Conservation (phyloP, 1,284 basidiomycete species). For the Sporisorium graminicola region DNA sequence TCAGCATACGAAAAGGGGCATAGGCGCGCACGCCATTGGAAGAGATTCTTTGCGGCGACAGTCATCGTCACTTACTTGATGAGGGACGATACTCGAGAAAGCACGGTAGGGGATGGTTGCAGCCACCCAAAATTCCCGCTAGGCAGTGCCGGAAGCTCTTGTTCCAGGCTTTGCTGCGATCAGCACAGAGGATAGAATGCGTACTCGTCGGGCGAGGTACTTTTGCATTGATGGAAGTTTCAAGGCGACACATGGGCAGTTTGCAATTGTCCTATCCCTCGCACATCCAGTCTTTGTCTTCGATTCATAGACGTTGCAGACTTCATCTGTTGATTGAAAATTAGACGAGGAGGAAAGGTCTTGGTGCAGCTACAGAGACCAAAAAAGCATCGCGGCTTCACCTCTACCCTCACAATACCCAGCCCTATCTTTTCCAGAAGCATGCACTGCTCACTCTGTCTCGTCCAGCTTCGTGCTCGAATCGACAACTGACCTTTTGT, state of each 20-base stretch:
- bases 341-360: background rate
- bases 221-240: too few relatives aligned
- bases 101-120: background rate
- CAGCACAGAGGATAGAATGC: background rate
- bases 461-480: background rate
- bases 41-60: too few relatives aligned
- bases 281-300: too few relatives aligned
- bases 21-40: background rate
- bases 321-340: too few relatives aligned
- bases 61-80: background rate
- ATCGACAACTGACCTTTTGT: conserved; percentile 9
- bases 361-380: background rate
- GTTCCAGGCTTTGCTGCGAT: background rate
- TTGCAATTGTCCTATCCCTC: too few relatives aligned
- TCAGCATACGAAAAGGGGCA: background rate
- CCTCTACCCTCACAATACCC: background rate
- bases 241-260: background rate
- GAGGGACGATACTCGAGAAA: background rate
- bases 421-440: background rate
- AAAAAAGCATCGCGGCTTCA: background rate
- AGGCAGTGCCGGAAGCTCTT: background rate
- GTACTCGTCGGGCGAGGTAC: background rate
- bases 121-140: background rate
- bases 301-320: too few relatives aligned
- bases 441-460: background rate